Conservation (phyloP, 2,329 filamentous ascomycete genomes). For the Didymella sp. region DNA sequence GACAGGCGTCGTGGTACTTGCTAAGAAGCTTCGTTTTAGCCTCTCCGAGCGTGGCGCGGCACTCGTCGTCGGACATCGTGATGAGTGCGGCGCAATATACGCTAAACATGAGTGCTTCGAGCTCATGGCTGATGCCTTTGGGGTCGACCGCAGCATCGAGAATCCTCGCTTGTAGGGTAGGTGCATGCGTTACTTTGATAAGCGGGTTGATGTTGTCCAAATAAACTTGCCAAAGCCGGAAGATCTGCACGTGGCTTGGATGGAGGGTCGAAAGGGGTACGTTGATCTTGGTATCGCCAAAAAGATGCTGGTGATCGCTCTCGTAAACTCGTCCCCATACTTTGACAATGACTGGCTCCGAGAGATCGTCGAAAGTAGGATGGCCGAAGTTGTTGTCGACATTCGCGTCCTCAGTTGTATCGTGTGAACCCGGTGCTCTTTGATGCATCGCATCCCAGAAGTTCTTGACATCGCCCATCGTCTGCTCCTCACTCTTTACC, state of each 20-base stretch:
- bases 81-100: slow-evolving; percentile 46
- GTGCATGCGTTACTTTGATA: slow-evolving; percentile 39
- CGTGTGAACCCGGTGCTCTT: background rate
- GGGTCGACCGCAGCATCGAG: slow-evolving; percentile 64
- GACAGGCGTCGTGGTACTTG: slow-evolving; percentile 66
- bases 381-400: slow-evolving; percentile 8
- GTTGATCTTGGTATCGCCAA: slow-evolving; percentile 59
- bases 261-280: slow-evolving; percentile 69
- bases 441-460: slow-evolving; percentile 37
- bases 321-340: slow-evolving; percentile 54
- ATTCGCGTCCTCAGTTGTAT: slow-evolving; percentile 3
- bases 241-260: slow-evolving; percentile 70
- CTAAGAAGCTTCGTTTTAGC: slow-evolving; percentile 61
- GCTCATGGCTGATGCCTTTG: slow-evolving; percentile 60
- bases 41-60: slow-evolving; percentile 58
- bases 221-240: slow-evolving; percentile 76
- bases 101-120: slow-evolving; percentile 60
- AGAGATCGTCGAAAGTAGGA: slow-evolving; percentile 21
- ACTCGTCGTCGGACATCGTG: slow-evolving; percentile 65
- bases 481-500: slow-evolving; percentile 20
- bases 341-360: slow-evolving; percentile 46
- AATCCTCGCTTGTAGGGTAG: slow-evolving; percentile 61
- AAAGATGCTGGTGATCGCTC: slow-evolving; percentile 59
- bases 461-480: slow-evolving; percentile 15
- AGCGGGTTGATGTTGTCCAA: slow-evolving; percentile 56